Conservation (phyloP, 2,329 filamentous ascomycete genomes). For the Gliomastix tumulicola region DNA sequence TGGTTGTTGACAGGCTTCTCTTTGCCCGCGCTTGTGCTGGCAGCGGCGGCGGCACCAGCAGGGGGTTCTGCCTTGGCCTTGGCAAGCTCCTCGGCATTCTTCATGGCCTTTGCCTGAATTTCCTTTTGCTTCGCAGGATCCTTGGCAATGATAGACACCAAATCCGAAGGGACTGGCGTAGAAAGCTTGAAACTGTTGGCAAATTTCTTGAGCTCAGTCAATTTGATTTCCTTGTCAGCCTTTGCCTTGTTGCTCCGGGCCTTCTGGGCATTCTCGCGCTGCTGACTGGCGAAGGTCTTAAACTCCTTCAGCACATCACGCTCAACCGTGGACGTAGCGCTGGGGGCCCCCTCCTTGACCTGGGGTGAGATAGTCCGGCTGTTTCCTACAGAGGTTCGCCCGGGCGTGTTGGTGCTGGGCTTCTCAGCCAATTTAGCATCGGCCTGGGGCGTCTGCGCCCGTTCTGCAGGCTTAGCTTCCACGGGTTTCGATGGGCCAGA, state of each 20-base stretch:
- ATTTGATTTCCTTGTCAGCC: constrained; percentile 81
- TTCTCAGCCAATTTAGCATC: constrained; percentile 21
- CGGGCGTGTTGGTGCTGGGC: constrained; percentile 10
- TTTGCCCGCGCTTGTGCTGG: too few relatives aligned
- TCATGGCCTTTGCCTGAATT: constrained; percentile 82
- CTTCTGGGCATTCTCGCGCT: constrained; percentile 50
- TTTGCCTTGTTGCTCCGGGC: constrained; percentile 50
- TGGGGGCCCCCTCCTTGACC: constrained; percentile 34
- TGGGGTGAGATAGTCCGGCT: constrained; percentile 33
- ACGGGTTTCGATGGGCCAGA: constrained; percentile 14
- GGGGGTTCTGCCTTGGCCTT: constrained; percentile 40
- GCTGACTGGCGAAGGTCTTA: constrained; percentile 54
- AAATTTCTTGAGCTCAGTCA: constrained; percentile 94
- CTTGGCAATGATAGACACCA: constrained; percentile 93
- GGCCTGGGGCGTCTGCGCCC: constrained; percentile 11
- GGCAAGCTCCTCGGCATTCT: constrained; percentile 59
- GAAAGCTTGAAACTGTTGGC: constrained; percentile 89
- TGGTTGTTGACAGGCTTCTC: constrained; percentile 36
- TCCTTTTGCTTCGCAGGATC: constrained; percentile 91
- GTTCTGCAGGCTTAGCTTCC: constrained; percentile 17
- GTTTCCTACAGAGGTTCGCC: constrained; percentile 26
- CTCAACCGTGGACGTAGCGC: constrained; percentile 54
- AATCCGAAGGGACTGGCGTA: constrained; percentile 83
- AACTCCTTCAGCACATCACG: constrained; percentile 56
- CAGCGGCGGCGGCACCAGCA: constrained; percentile 31